Base-by-base conservation (phyloP, 2,329 filamentous ascomycete genomes). In the Fusarium armeniacum region DNA sequence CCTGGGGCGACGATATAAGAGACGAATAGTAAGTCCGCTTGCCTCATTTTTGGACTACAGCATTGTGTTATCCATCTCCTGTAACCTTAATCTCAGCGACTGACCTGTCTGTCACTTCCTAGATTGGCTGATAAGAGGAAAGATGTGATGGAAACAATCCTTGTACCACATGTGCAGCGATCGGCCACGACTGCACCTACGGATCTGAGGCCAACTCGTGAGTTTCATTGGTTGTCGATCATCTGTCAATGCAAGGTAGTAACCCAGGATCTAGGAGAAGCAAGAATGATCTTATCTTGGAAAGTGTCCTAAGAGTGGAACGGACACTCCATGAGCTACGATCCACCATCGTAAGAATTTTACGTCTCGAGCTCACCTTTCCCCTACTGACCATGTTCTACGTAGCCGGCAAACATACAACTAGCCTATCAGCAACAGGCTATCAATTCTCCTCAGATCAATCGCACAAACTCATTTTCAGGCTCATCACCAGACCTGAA, bases 281-380 rank as follows among this genome's bases (percentile, higher is more conserved):
- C 32, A 86, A 86, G 70, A 85, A 81, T 44, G 84, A 86, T 60
- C 75, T 85, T 47, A 85, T 86, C 24, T 79, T 86, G 4, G 84
- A 85, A 60, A 83, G 83, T 7, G 82, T 85, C 5, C 70, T 85
- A 2, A 78, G 84, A 16, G 80, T 85, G 22, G 84, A 86, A 67
- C 80, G 77, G 52, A 76, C 81, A 13, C 77, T 86, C 6, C 79
- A 82, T 22, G 81, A 85, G 59, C 78, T 86, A 64, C 82, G 81
- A 53, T 74, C 79, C 24, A 78, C 75, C 24, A 73, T 85, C 55
- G 81, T 83, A 40, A 76, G 77, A 67, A 22, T n/a, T 1, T 26
- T 4, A 12, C 3, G 26, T 9, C 4, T 18, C 2, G 3, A 6
- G 11, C 10, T 16, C 5, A 11, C 15, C 13, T 9, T 24, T 18